Evolutionary conservation across 306 rosid species (phyloP).

Genomic region (Neltuma alba): DNA sequence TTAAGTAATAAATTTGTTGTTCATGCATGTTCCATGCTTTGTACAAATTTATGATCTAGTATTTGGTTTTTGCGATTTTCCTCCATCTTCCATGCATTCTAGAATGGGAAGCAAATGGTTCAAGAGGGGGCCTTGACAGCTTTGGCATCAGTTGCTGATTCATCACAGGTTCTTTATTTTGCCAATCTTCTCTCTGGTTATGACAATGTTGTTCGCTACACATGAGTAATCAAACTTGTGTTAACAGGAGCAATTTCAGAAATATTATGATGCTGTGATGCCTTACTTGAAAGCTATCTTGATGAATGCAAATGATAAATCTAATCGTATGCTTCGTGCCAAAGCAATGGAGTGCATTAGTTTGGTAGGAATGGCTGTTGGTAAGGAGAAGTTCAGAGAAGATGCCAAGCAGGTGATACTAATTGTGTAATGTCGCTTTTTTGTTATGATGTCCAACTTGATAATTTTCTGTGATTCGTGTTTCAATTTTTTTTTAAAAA

Average conservation of each 20-base stretch:
- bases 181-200: not conserved
- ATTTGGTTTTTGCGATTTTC: not conserved
- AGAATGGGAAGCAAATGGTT: slow-evolving; percentile 82
- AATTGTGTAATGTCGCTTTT: slow-evolving; percentile 3
- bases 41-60: slow-evolving; percentile 22
- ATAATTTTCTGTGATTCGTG: not conserved
- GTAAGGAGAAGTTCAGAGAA: slow-evolving; percentile 92
- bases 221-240: slow-evolving; percentile 17
- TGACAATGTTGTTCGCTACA: slow-evolving; percentile 2
- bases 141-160: slow-evolving; percentile 79
- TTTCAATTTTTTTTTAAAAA: not conserved
- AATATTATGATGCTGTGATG: slow-evolving; percentile 92
- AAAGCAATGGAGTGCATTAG: slow-evolving; percentile 99
- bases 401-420: slow-evolving; percentile 90
- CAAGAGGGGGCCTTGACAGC: slow-evolving; percentile 81
- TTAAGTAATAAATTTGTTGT: not conserved
- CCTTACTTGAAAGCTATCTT: slow-evolving; percentile 92
- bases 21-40: slow-evolving; percentile 10
- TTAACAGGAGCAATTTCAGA: slow-evolving; percentile 66
- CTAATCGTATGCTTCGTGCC: slow-evolving; percentile 97
- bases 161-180: slow-evolving; percentile 65
- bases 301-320: slow-evolving; percentile 92
- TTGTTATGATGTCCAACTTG: not conserved
- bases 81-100: slow-evolving; percentile 15
- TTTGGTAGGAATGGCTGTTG: slow-evolving; percentile 99